These are phyloP conservation scores for Suhomyces guaymorum DNA, from an alignment of 1,139 yeast species.

Conservation along the genomic window DNA sequence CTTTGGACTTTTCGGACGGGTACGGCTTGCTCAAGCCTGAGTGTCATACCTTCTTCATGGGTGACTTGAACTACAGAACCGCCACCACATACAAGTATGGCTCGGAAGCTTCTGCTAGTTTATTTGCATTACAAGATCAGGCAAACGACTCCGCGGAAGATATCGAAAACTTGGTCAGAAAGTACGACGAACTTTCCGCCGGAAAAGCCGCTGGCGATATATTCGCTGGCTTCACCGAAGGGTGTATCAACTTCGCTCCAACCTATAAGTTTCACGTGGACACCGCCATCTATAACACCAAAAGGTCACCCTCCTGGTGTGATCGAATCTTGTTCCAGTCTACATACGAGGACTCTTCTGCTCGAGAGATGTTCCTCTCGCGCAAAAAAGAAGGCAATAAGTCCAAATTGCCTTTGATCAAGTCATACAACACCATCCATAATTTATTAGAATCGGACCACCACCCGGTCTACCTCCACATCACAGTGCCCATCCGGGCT, in stretches of 20 bases:
- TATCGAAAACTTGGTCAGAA: conserved; percentile 27
- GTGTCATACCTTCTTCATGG: conserved; percentile 69
- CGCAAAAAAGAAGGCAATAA: conserved; percentile 9
- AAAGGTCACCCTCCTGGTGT: conserved; percentile 85
- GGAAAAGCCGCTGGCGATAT: conserved; percentile 48
- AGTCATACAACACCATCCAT: conserved; percentile 43
- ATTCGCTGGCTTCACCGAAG: conserved; percentile 66
- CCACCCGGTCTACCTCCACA: conserved; percentile 45
- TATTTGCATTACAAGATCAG: conserved; percentile 11
- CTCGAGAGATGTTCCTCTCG: conserved; percentile 5
- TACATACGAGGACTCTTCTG: conserved; percentile 34
- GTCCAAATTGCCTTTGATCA: conserved; percentile 26
- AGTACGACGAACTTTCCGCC: conserved; percentile 60
- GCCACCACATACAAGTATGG: conserved; percentile 28
- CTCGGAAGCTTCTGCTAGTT: conserved; percentile 2
- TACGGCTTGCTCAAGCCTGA: conserved; percentile 55
- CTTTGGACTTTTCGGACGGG: conserved; percentile 62
- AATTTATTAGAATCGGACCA: conserved; percentile 42
- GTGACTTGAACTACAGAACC: conserved; percentile 81
- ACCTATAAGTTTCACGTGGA: conserved; percentile 68
- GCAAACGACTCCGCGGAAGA: conserved; percentile 8
- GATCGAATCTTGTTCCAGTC: conserved; percentile 70
- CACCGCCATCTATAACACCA: conserved; percentile 52
- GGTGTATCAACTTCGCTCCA: conserved; percentile 62
- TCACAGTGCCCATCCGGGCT: conserved; percentile 43